Evolutionary conservation across 331 rosid genomes (phyloP), one percentile per base, ranked within the genome.

Genomic region (Dryas integrifolia): DNA sequence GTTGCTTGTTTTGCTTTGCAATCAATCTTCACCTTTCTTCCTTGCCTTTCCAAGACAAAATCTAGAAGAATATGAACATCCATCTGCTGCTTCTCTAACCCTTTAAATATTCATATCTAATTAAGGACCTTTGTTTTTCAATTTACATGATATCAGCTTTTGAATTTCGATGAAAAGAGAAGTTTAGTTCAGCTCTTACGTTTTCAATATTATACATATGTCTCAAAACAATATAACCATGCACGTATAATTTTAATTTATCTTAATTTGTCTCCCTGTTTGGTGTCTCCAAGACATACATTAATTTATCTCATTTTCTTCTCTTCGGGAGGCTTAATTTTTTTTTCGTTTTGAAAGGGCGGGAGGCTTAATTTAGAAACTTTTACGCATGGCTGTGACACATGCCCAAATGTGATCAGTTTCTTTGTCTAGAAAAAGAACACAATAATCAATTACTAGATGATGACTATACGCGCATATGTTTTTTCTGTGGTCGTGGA

Each of bases 51-150:
- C 21, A 46, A 26, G 47, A 64, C 62, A 75, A 70, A 21, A 53
- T 69, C 80, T 58, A 82, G 75, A 74, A 82, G 77, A 39, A 64
- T 40, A 78, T 49, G 41, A 21, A 43, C 65, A 14, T 72, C 58
- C 3, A 0, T 40, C 21, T 48, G 0, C 41, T 48, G 52, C 9
- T 45, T 39, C 30, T 46, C 3, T 0, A 1, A n/a, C 49, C 73
- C 12, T 58, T 50, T 53, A 60, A 65, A 38, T 40, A 60, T 82
- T 40, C 57, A 14, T 43, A n/a, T n/a, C 10, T 21, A 14, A 24
- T 11, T 52, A 49, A 47, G 58, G 48, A 70, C 9, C 51, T 11
- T 15, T 9, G 0, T 39, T 65, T 51, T 24, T 72, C 64, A 65
- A 68, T 43, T 6, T 43, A 26, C 35, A 39, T 41, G 71, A 71